Percentiles rank a stretch among this genome's conserved stretches.
Evolutionary conservation across 106 monocot genomes (phyloP).

Genomic region (Alisma plantagoaquatica): DNA sequence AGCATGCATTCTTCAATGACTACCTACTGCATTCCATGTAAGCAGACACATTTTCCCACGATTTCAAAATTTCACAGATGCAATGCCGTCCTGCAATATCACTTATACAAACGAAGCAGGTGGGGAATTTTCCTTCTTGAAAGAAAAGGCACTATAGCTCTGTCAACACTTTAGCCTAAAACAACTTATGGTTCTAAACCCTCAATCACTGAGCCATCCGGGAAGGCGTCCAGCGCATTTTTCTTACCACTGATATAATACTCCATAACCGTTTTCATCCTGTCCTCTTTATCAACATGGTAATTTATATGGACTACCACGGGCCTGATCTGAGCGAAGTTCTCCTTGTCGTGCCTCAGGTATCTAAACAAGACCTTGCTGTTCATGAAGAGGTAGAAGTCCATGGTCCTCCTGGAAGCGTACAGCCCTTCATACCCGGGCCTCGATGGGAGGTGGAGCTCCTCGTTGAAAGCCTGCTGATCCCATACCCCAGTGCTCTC

Average conservation of each 20-base stretch:
- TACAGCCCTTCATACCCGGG: slow-evolving; percentile 88
- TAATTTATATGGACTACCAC: slow-evolving; percentile 24
- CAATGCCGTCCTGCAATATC: too few relatives aligned
- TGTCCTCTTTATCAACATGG: slow-evolving; percentile 36
- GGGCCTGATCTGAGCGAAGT: slow-evolving; percentile 14
- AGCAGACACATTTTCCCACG: too few relatives aligned
- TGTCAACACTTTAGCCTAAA: too few relatives aligned
- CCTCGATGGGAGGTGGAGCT: slow-evolving; percentile 70
- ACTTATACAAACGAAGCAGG: too few relatives aligned
- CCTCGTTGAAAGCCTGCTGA: slow-evolving; percentile 97
- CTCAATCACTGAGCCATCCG: slow-evolving; percentile 22
- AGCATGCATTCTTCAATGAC: too few relatives aligned
- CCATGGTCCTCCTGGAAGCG: slow-evolving; percentile 85
- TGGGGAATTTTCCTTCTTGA: too few relatives aligned
- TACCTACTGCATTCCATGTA: too few relatives aligned
- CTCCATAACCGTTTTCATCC: slow-evolving; percentile 90
- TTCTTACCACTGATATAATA: slow-evolving; percentile 49
- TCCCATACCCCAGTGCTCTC: slow-evolving; percentile 59
- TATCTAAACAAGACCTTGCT: slow-evolving; percentile 91
- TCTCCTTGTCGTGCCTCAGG: slow-evolving; percentile 60
- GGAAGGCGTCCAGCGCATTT: slow-evolving; percentile 19
- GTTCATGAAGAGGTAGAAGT: slow-evolving; percentile 95
- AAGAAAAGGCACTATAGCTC: too few relatives aligned
- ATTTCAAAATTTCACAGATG: too few relatives aligned
- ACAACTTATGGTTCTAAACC: too few relatives aligned